Evolutionary conservation across 2,329 filamentous ascomycete species (phyloP).

Genomic region (Ophiostoma sp.): DNA sequence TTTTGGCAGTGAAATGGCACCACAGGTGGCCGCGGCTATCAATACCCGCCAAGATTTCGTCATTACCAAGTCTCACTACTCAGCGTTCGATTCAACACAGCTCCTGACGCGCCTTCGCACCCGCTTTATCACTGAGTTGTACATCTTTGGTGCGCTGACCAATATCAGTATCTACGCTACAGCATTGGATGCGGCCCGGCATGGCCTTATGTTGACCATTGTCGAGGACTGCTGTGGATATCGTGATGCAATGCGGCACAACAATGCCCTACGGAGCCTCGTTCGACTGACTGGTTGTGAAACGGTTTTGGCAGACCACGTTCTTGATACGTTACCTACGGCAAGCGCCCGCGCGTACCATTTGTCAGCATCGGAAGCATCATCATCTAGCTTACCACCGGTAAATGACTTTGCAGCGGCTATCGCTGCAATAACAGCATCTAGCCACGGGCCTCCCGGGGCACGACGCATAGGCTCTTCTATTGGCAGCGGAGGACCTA

Average conservation of each 20-base stretch:
- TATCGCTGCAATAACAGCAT: conserved; percentile 20
- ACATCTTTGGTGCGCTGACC: conserved; percentile 77
- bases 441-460: conserved; percentile 19
- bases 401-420: conserved; percentile 16
- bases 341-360: background rate
- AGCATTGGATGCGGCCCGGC: conserved; percentile 79
- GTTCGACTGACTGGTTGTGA: conserved; percentile 69
- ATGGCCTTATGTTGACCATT: conserved; percentile 81
- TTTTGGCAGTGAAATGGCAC: conserved; percentile 42
- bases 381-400: background rate
- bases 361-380: background rate
- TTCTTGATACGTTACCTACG: conserved; percentile 39
- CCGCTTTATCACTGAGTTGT: conserved; percentile 84
- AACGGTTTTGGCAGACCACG: conserved; percentile 52
- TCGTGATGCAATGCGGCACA: conserved; percentile 62
- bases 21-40: conserved; percentile 39
- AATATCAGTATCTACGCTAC: conserved; percentile 90
- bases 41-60: conserved; percentile 45
- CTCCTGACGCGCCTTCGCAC: conserved; percentile 73
- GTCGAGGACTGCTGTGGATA: conserved; percentile 87
- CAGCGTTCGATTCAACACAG: conserved; percentile 70
- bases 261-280: conserved; percentile 64
- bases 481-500: no score
- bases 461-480: background rate
- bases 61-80: conserved; percentile 73